Base-by-base conservation (phyloP, 768 basidiomycete species). In the Clitopilus hobsonii region DNA sequence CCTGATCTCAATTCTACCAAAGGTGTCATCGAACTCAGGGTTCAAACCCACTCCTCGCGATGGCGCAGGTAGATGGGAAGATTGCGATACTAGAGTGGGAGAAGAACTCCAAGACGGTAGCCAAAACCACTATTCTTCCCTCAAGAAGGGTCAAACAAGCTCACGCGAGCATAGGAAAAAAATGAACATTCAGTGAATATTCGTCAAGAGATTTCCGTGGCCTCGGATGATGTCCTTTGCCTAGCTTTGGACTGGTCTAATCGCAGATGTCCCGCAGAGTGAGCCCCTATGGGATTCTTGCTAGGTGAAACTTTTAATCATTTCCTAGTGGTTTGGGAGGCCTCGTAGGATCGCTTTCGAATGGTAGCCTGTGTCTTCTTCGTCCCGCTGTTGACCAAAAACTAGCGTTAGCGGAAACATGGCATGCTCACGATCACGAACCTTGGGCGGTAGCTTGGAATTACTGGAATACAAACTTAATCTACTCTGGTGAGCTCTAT, bases 231-330 rank as follows among this genome's bases (percentile, higher is more conserved):
- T 24, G 77, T 79, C 0, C 73, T 99, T 1, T 95, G 92, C 63
- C 82, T 99, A 16, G 98, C 94, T 7, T 71, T 98, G 24, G 97
- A 98, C 68, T 99, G 94, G 93, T 89, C 90, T 0, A 88, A 89
- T 61, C 80, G 90, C 16, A 77, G 81, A 27, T 67, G 58, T 24
- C 69, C 72, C n/a, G 71, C 71, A 54, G 69, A 58, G 86, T 86
- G 69, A 22, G 78, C 56, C 18, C 22, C 25, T 26, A 25, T 14
- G 38, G 47, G 20, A 26, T 36, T 22, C 22, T 48, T 45, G 28
- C 54, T 11, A 36, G 20, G 41, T 38, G n/a, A 18, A 7, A 22
- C 7, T 7, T 51, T 50, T 26, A 6, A 10, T 10, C 22, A 3
- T 18, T 11, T 45, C 41, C n/a, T 54, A 89, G 84, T 45, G 64